A percentile compares a stretch with the other conserved stretches of the same genome.
These are phyloP conservation scores for Inonotus hispidus DNA, from an alignment of 1,284 basidiomycete species.

Conservation along the genomic window DNA sequence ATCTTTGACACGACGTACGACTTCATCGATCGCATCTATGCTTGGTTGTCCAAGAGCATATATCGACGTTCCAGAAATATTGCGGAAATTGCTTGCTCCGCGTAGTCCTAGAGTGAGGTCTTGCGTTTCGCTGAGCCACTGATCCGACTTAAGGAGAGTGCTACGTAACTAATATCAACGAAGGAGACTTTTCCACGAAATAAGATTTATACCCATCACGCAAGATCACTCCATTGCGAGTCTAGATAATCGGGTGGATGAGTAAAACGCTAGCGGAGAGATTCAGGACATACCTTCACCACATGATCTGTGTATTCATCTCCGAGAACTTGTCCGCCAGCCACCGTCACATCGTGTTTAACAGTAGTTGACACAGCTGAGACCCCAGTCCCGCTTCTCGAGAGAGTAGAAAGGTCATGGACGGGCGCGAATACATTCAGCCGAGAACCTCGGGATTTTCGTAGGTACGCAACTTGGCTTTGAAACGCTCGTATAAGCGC, in stretches of 20 bases:
- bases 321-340: slow-evolving; percentile 83
- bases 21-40: slow-evolving; percentile 82
- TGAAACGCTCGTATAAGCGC: background rate
- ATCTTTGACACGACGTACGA: slow-evolving; percentile 65
- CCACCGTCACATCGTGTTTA: slow-evolving; percentile 71
- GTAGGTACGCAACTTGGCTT: slow-evolving; percentile 82
- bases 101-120: slow-evolving; percentile 65
- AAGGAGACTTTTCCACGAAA: background rate
- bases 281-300: slow-evolving; percentile 60
- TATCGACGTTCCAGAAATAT: slow-evolving; percentile 78
- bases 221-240: slow-evolving; percentile 90
- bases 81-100: slow-evolving; percentile 93
- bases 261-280: background rate
- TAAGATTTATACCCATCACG: slow-evolving; percentile 58
- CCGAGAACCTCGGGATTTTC: slow-evolving; percentile 71
- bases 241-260: slow-evolving; percentile 37
- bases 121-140: slow-evolving; percentile 75
- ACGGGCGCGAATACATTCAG: slow-evolving; percentile 87
- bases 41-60: slow-evolving; percentile 94
- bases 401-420: slow-evolving; percentile 78
- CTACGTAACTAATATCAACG: slow-evolving; percentile 34
- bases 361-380: slow-evolving; percentile 55
- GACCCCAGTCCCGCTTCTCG: slow-evolving; percentile 54
- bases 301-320: slow-evolving; percentile 95
- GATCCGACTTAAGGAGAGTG: slow-evolving; percentile 86